Evolutionary conservation across 441 rosid species (phyloP).

Genomic region (Croton laevigatus): DNA sequence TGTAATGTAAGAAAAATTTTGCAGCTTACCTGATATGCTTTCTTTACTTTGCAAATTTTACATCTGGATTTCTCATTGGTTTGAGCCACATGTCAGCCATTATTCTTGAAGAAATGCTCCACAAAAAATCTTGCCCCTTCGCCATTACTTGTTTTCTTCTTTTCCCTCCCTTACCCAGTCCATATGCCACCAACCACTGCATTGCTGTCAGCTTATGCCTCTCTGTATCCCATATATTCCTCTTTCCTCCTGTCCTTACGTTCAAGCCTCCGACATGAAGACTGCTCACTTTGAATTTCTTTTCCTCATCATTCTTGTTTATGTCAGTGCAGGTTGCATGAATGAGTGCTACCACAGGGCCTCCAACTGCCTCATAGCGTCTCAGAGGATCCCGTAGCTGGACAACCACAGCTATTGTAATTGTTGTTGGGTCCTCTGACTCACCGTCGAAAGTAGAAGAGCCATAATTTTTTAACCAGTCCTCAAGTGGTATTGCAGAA

Average conservation of each 20-base stretch:
- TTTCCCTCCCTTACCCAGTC: constrained; percentile 61
- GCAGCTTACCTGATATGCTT: background rate
- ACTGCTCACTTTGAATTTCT: constrained; percentile 55
- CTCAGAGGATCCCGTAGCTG: constrained; percentile 84
- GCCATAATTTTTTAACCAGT: constrained; percentile 46
- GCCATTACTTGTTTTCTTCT: constrained; percentile 38
- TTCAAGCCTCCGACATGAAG: constrained; percentile 70
- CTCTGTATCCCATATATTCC: constrained; percentile 58
- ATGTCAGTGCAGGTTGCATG: constrained; percentile 37
- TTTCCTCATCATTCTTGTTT: constrained; percentile 47
- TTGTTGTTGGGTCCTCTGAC: constrained; percentile 31
- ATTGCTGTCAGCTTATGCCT: constrained; percentile 71
- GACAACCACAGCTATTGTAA: constrained; percentile 48
- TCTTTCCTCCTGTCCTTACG: constrained; percentile 37
- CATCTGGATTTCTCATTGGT: constrained; percentile 85
- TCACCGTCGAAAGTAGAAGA: constrained; percentile 22
- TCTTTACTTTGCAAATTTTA: constrained; percentile 42
- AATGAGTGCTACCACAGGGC: constrained; percentile 55
- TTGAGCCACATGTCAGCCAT: constrained; percentile 98
- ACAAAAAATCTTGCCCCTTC: constrained; percentile 49
- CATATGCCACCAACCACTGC: constrained; percentile 81
- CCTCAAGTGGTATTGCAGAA: constrained; percentile 60
- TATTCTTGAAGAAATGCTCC: constrained; percentile 89
- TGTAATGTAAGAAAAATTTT: constrained; percentile 6
- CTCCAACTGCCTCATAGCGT: constrained; percentile 89